Base-by-base conservation (phyloP, 148 eudicot genomes). In the Rhododendron vialii region DNA sequence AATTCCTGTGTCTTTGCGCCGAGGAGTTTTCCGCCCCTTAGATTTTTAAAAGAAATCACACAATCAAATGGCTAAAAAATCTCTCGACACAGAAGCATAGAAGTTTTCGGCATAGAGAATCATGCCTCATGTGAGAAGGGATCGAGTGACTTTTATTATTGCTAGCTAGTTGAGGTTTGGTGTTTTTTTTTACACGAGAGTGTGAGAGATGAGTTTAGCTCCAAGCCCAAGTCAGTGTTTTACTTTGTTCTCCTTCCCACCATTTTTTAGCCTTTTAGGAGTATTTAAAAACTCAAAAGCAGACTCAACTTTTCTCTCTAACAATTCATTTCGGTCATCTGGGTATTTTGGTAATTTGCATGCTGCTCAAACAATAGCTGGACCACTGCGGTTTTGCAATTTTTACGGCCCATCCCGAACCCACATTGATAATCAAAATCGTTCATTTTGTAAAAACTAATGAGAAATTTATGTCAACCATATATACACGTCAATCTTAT, bases 121-220 rank as follows among this genome's bases (percentile, higher is more conserved):
- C 45, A 6, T 41, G 45, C 1, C 45, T 41, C 45, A 3, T 69
- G 38, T 28, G 5, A 30, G 28, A 63, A 28, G 75, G 36, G 30
- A n/a, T n/a, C n/a, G n/a, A 17, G 61, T 55, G 61, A 55, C 57
- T 51, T 55, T 7, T 59, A 59, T 36, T 30, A 71, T 18, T 51
- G 45, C 18, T 76, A 55, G 61, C 48, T 35, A 33, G 61, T 76
- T 77, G 26, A 33, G 84, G 47, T 57, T 59, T 59, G 47, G 30
- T n/a, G n/a, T n/a, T 6, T 36, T 82, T 79, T 79, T 82, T 57
- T 24, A 82, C 48, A 55, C 69, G 84, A 28, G 67, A 51, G 41
- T 53, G 45, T 17, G 83, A 35, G 69, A 26, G 22, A 43, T 33
- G 6, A 55, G 61, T 55, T 55, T 55, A 11, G 71, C 71, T 57